Percentiles rank a stretch among this genome's conserved stretches.
phyloP scores from a whole-genome alignment of 768 basidiomycete genomes.

The Suillus fuscotomentosus region DNA sequence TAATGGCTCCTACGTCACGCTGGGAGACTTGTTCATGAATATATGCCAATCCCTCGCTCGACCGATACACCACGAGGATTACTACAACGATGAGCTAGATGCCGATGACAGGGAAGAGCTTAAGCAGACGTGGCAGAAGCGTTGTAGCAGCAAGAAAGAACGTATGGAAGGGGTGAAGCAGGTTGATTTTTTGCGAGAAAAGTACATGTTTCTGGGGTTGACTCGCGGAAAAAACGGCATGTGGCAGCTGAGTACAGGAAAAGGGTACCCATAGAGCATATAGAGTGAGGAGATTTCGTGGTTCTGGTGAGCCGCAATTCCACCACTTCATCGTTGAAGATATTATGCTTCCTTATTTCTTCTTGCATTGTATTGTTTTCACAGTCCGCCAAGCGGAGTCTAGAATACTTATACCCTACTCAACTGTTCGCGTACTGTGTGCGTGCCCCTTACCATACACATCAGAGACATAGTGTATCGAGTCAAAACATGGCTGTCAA shows the following conservation, averaged over 20 bases:
- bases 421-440: neutral
- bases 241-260: slow-evolving; percentile 62
- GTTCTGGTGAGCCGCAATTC: neutral
- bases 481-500: neutral
- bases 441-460: neutral
- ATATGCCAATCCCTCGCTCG: slow-evolving; percentile 42
- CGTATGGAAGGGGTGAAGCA: slow-evolving; percentile 46
- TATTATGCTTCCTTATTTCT: too few species aligned
- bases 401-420: neutral
- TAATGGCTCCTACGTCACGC: slow-evolving; percentile 54
- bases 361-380: neutral
- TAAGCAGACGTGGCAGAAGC: slow-evolving; percentile 40
- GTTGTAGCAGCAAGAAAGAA: slow-evolving; percentile 39
- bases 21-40: slow-evolving; percentile 52
- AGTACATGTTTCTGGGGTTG: slow-evolving; percentile 53
- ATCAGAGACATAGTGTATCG: neutral
- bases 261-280: neutral
- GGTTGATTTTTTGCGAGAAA: slow-evolving; percentile 61
- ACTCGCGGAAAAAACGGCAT: slow-evolving; percentile 51
- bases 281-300: neutral
- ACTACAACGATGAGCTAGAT: slow-evolving; percentile 56
- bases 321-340: neutral
- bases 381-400: neutral
- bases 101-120: slow-evolving; percentile 44
- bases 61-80: slow-evolving; percentile 52